Evolutionary conservation across 352 stramenopile genomes (phyloP).

Genomic region (Globisporangium megalacanthum): DNA sequence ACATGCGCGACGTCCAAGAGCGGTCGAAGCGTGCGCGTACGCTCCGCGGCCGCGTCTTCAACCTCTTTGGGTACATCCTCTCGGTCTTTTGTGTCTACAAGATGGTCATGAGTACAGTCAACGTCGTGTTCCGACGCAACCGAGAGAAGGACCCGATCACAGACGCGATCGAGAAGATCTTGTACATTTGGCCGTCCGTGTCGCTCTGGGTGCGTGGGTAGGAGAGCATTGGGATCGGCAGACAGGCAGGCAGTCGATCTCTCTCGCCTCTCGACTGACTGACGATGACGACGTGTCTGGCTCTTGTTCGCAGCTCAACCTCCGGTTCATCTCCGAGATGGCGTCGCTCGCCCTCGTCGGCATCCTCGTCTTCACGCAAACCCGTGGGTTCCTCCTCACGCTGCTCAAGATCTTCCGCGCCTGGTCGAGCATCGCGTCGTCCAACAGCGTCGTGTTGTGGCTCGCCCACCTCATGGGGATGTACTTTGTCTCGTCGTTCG

Average conservation of each 20-base stretch:
- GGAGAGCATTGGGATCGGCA: background rate
- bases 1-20: constrained; percentile 63
- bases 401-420: constrained; percentile 75
- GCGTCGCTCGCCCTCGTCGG: constrained; percentile 73
- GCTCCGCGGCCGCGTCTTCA: constrained; percentile 71
- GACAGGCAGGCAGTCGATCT: background rate
- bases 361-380: constrained; percentile 82
- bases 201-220: constrained; percentile 37
- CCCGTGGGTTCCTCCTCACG: constrained; percentile 70
- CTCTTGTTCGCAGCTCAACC: constrained; percentile 40
- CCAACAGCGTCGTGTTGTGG: constrained; percentile 79
- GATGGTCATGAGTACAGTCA: constrained; percentile 83
- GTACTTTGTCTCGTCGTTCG: constrained; percentile 87
- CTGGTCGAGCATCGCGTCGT: constrained; percentile 79
- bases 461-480: constrained; percentile 83
- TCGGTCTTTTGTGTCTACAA: constrained; percentile 84
- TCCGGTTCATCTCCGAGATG: constrained; percentile 74
- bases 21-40: constrained; percentile 49
- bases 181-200: constrained; percentile 78
- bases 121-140: constrained; percentile 73
- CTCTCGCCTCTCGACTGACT: background rate
- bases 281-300: background rate
- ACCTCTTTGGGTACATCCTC: constrained; percentile 73
- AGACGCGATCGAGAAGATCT: constrained; percentile 68
- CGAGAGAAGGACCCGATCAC: constrained; percentile 85